Conservation (phyloP, 768 basidiomycete genomes). For the Tricholoma sp. region DNA sequence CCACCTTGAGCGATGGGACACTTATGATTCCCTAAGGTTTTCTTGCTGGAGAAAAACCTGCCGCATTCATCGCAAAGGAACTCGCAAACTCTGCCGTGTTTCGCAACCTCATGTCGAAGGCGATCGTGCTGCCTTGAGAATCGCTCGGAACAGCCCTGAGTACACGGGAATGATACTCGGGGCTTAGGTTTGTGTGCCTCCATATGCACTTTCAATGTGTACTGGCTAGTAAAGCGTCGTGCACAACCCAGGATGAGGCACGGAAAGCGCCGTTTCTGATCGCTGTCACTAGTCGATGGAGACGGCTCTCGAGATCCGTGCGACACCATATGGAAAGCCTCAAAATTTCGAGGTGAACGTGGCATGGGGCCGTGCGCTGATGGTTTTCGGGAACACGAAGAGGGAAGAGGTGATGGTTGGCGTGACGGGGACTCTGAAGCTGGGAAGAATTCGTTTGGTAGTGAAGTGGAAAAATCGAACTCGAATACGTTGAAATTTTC, state of each 20-base stretch:
- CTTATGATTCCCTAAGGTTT: conserved; percentile 51
- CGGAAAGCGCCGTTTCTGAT: conserved; percentile 40
- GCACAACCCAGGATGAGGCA: conserved; percentile 43
- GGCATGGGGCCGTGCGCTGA: conserved; percentile 1
- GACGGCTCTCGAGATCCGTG: conserved; percentile 27
- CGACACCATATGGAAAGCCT: conserved; percentile 2
- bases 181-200: conserved; percentile 51
- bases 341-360: conserved; percentile 6
- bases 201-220: conserved; percentile 52
- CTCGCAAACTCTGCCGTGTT: conserved; percentile 54
- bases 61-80: conserved; percentile 47
- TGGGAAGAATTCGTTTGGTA: conserved; percentile 19
- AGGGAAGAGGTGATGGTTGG: conserved; percentile 5
- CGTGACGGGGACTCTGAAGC: conserved; percentile 5
- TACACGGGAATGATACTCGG: conserved; percentile 43
- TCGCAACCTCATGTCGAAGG: conserved; percentile 53
- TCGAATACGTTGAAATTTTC: conserved; percentile 29
- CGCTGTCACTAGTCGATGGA: conserved; percentile 27
- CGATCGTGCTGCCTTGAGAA: conserved; percentile 56
- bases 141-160: conserved; percentile 47
- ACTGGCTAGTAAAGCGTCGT: conserved; percentile 48
- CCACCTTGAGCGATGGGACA: conserved; percentile 47
- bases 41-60: conserved; percentile 48
- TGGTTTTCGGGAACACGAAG: conserved; percentile 8
- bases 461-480: conserved; percentile 25